These are phyloP conservation scores for Gossypium davidsonii DNA, from an alignment of 441 rosid genomes.

Conservation along the genomic window DNA sequence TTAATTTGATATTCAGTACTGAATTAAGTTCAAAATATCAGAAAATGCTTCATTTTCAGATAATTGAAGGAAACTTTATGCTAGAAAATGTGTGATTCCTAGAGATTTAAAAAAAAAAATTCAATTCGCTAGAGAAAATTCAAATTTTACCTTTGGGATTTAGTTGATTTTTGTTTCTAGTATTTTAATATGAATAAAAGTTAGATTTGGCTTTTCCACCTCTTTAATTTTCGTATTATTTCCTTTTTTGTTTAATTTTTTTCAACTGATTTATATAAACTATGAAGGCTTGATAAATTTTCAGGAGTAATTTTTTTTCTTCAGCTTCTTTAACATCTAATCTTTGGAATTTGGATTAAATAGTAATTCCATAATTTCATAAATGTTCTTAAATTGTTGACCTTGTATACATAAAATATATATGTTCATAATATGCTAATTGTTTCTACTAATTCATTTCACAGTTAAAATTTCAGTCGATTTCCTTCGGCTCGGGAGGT, in stretches of 20 bases:
- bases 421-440: not conserved
- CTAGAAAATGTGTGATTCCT: not conserved
- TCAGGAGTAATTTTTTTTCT: not conserved
- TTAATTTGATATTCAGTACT: not conserved
- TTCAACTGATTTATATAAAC: not conserved
- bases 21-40: not conserved
- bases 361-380: not conserved
- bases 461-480: not conserved
- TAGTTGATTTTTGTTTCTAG: not conserved
- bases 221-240: not conserved
- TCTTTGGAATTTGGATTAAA: not conserved
- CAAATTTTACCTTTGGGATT: not conserved
- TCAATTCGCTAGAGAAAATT: not conserved
- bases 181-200: not conserved
- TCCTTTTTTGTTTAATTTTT: not conserved
- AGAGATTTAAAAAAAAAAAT: not conserved
- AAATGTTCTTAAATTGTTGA: not conserved
- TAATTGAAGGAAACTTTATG: not conserved
- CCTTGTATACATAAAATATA: not conserved
- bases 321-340: not conserved
- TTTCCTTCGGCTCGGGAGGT: constrained; percentile 12
- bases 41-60: not conserved
- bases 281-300: not conserved
- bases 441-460: not conserved
- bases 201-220: not conserved